Evolutionary conservation across 768 basidiomycete genomes (phyloP).

Genomic region (Hebeloma cylindrosporum): DNA sequence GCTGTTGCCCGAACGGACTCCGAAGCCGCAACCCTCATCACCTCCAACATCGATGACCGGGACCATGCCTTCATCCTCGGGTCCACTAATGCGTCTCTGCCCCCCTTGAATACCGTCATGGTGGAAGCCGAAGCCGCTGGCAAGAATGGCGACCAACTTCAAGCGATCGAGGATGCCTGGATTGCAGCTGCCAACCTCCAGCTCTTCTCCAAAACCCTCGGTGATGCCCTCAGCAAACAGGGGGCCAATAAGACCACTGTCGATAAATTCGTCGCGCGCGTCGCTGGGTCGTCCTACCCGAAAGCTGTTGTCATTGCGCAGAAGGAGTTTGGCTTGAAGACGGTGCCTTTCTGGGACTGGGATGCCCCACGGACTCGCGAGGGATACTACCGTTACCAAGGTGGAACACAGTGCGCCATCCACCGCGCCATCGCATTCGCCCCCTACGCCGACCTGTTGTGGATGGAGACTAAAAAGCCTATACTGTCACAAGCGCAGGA

Average conservation of each 20-base stretch:
- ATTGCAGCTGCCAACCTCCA: slow-evolving; percentile 71
- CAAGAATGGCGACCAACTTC: slow-evolving; percentile 75
- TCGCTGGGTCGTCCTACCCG: slow-evolving; percentile 67
- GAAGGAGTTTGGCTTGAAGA: slow-evolving; percentile 71
- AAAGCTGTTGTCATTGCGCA: slow-evolving; percentile 75
- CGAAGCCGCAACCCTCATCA: slow-evolving; percentile 95
- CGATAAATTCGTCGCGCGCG: slow-evolving; percentile 60
- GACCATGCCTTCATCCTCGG: slow-evolving; percentile 98
- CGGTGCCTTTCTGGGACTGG: slow-evolving; percentile 91
- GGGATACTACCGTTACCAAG: slow-evolving; percentile 96
- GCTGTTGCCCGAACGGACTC: slow-evolving; percentile 94
- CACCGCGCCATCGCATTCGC: slow-evolving; percentile 91
- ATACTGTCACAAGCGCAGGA: slow-evolving; percentile 89
- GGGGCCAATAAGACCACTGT: slow-evolving; percentile 49
- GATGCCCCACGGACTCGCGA: slow-evolving; percentile 92
- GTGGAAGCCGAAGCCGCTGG: slow-evolving; percentile 80
- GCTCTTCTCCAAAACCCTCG: slow-evolving; percentile 74
- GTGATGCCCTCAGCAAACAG: slow-evolving; percentile 63
- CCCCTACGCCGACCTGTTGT: slow-evolving; percentile 87
- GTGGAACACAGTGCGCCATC: slow-evolving; percentile 92
- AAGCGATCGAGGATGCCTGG: slow-evolving; percentile 91
- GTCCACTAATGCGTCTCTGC: slow-evolving; percentile 70
- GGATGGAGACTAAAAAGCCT: slow-evolving; percentile 98
- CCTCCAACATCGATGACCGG: slow-evolving; percentile 94
- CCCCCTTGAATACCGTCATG: slow-evolving; percentile 79